Conservation (phyloP, 768 basidiomycete genomes). For the Dentipellis sp. region DNA sequence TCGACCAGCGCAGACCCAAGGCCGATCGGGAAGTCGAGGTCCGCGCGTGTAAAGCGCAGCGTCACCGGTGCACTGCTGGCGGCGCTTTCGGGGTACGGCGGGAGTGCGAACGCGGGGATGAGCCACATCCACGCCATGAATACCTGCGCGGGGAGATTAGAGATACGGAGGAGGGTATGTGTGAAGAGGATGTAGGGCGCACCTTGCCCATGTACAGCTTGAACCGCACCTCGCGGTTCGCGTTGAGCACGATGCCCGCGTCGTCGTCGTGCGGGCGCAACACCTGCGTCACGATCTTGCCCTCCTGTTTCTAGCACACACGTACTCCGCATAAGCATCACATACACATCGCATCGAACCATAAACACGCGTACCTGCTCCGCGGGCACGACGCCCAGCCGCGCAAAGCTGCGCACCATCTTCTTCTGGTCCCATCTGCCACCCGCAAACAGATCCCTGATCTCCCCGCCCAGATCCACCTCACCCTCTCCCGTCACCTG, state of each 20-base stretch:
- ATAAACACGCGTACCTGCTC: conserved; percentile 28
- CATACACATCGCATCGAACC: conserved; percentile 1
- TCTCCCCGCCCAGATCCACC: conserved; percentile 18
- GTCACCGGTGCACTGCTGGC: conserved; percentile 21
- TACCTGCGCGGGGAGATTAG: conserved; percentile 31
- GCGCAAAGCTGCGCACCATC: conserved; percentile 73
- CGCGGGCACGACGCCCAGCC: conserved; percentile 36
- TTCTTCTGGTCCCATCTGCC: conserved; percentile 65
- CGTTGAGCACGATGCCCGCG: conserved; percentile 49
- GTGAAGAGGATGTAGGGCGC: conserved; percentile 7
- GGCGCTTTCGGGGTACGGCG: conserved; percentile 25
- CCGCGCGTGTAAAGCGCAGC: conserved; percentile 44
- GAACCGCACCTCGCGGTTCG: conserved; percentile 55
- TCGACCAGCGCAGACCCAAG: conserved; percentile 59
- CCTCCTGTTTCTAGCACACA: conserved; percentile 10
- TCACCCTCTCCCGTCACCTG: background rate
- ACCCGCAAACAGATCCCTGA: conserved; percentile 36
- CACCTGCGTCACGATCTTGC: conserved; percentile 33
- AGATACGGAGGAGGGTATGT: conserved; percentile 2
- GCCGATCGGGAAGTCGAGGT: conserved; percentile 74
- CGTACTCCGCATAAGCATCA: background rate
- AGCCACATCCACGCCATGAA: conserved; percentile 85
- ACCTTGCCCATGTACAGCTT: conserved; percentile 72
- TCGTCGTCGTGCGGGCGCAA: conserved; percentile 31
- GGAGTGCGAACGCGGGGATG: conserved; percentile 75